Base-by-base conservation (phyloP, 148 eudicot species). In the Fagopyrum esculentum region DNA sequence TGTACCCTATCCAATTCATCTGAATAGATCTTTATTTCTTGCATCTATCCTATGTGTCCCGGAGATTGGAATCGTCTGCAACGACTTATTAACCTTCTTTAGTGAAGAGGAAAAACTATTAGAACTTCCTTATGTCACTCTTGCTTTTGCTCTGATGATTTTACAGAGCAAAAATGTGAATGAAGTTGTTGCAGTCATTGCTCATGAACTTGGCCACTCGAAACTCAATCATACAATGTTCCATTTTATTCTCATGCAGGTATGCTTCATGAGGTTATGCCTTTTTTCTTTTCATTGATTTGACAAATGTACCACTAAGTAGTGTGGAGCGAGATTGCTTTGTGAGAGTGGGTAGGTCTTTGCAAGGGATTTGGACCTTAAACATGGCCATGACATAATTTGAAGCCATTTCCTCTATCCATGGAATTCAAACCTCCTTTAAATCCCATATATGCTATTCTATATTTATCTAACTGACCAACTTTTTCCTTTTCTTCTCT, bases 181-280 rank as follows among this genome's bases (percentile, higher is more conserved):
- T 83, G 99, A 96, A 83, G 91, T 96, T 78, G 99, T 96, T 76
- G 99, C 99, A 61, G 98, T 96, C 59, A 93, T 96, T 83, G 98
- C 99, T 16, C 99, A 96, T 85, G 99, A 96, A 81, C 84, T 96
- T 75, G 99, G 99, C 72, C 99, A 96, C 80, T 96, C 98, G 99
- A 96, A 92, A 82, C 98, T 96, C 55, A 96, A 87, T 78, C 99
- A 96, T 81, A 92, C 99, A 11, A 89, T 96, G 98, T 96, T 87
- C 76, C 86, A 93, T 51, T 96, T 96, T 76, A 78, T 96, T 83
- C 92, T 97, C 59, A 87, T 92, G 78, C 99, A 96, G 99, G 99
- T 96, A 89, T 74, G 80, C 76, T 15, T 66, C 71, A 66, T 66
- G 5, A 35, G 46, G 11, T 40, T 64, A 45, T 64, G 12, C 69